These are phyloP conservation scores for Spergularia azorica DNA, from an alignment of 179 eudicot species.

Conservation along the genomic window DNA sequence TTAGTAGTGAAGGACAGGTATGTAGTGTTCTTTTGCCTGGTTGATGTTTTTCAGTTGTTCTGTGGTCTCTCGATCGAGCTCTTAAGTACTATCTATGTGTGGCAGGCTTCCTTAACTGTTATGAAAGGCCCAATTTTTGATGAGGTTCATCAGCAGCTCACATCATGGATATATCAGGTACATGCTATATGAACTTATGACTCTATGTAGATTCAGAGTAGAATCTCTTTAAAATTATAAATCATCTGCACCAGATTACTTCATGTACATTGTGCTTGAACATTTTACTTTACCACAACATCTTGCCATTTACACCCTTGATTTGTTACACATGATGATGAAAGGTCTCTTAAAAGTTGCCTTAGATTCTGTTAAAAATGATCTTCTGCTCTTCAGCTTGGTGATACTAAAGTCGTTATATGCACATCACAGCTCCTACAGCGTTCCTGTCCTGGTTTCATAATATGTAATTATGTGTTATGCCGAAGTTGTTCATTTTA, in stretches of 20 bases:
- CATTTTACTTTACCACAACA: neutral
- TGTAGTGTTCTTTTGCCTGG: neutral
- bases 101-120: slow-evolving; percentile 60
- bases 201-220: neutral
- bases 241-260: neutral
- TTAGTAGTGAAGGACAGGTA: slow-evolving; percentile 63
- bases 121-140: slow-evolving; percentile 72
- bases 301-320: neutral
- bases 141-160: slow-evolving; percentile 81
- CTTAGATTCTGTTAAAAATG: too few relatives aligned
- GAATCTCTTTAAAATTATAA: slow-evolving; percentile 4
- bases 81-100: slow-evolving; percentile 9
- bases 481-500: too few relatives aligned
- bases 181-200: slow-evolving; percentile 3
- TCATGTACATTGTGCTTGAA: neutral
- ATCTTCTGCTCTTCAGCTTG: too few relatives aligned
- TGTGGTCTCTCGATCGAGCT: slow-evolving; percentile 14
- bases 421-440: neutral
- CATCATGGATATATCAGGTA: slow-evolving; percentile 90
- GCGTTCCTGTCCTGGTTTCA: too few relatives aligned
- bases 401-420: too few relatives aligned
- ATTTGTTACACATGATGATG: too few relatives aligned
- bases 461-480: too few relatives aligned
- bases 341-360: too few relatives aligned
- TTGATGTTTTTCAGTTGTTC: neutral